Conservation (phyloP, 257 asterid species). For the Petunia axillaris region DNA sequence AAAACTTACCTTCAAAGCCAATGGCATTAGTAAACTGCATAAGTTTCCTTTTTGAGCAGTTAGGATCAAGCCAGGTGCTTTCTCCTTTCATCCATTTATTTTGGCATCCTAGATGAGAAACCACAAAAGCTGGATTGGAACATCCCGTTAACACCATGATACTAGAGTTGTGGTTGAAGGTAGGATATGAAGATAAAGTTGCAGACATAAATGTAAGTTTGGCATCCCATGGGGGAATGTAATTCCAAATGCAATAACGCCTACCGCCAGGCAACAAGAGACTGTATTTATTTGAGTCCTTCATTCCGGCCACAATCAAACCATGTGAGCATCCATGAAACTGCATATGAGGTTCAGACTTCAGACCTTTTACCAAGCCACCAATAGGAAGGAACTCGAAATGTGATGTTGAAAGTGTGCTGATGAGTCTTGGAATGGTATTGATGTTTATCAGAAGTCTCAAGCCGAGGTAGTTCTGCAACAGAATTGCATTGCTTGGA, state of each 20-base stretch:
- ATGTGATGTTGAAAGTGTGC: constrained; percentile 23
- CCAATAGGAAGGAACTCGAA: background rate
- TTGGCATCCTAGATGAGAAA: background rate
- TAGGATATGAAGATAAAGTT: constrained; percentile 27
- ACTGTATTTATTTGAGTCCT: background rate
- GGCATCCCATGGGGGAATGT: constrained; percentile 28
- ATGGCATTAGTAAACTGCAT: constrained; percentile 33
- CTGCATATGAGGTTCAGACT: background rate
- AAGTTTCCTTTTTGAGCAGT: constrained; percentile 18
- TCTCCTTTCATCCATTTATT: constrained; percentile 23
- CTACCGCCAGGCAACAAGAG: constrained; percentile 5
- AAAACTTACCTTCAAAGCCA: constrained; percentile 33
- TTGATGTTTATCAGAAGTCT: constrained; percentile 15
- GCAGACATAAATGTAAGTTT: constrained; percentile 31
- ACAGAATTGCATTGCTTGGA: constrained; percentile 27
- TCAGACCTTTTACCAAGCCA: background rate
- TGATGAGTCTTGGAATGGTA: background rate
- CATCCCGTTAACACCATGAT: constrained; percentile 29
- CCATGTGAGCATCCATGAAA: constrained; percentile 33
- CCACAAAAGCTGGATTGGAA: constrained; percentile 26
- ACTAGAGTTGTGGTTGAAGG: background rate
- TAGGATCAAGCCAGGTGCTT: constrained; percentile 23
- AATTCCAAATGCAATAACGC: background rate
- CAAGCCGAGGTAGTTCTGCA: constrained; percentile 25
- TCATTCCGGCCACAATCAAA: constrained; percentile 18